Conservation (phyloP, 108 stramenopile genomes). For the Conticribra guillardii region DNA sequence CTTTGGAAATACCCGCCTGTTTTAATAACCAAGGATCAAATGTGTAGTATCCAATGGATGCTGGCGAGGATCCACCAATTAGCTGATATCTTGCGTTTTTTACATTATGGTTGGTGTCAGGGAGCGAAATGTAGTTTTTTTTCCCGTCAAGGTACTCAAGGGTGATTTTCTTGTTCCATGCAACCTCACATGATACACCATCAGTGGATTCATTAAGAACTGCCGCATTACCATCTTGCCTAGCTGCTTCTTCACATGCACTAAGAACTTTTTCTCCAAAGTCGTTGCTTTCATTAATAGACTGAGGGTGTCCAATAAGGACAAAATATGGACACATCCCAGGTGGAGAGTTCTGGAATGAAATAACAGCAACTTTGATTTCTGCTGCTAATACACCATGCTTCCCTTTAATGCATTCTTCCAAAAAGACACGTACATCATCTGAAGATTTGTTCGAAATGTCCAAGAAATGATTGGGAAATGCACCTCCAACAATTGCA, state of each 20-base stretch:
- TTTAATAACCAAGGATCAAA: constrained; percentile 8
- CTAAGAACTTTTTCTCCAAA: constrained; percentile 5
- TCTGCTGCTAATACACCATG: constrained; percentile 15
- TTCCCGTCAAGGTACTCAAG: constrained; percentile 13
- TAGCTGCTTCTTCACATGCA: background rate
- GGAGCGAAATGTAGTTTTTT: constrained; percentile 10
- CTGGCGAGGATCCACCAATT: constrained; percentile 23
- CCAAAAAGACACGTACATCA: constrained; percentile 5
- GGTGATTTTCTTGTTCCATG: background rate
- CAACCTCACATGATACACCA: constrained; percentile 21
- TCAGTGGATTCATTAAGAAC: constrained; percentile 23
- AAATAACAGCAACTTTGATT: constrained; percentile 20
- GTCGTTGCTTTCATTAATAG: constrained; percentile 16
- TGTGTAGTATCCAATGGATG: constrained; percentile 8
- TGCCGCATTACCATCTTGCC: constrained; percentile 14
- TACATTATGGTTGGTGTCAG: constrained; percentile 29
- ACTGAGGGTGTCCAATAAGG: background rate
- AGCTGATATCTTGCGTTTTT: constrained; percentile 23
- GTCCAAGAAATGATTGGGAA: constrained; percentile 15
- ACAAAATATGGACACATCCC: constrained; percentile 21
- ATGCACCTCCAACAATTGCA: constrained; percentile 23
- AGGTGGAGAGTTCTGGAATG: constrained; percentile 15
- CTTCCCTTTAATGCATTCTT: constrained; percentile 10
- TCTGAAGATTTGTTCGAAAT: background rate
- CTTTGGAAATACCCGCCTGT: no score